These are phyloP conservation scores for Vararia minispora DNA, from an alignment of 768 basidiomycete genomes.

Conservation along the genomic window DNA sequence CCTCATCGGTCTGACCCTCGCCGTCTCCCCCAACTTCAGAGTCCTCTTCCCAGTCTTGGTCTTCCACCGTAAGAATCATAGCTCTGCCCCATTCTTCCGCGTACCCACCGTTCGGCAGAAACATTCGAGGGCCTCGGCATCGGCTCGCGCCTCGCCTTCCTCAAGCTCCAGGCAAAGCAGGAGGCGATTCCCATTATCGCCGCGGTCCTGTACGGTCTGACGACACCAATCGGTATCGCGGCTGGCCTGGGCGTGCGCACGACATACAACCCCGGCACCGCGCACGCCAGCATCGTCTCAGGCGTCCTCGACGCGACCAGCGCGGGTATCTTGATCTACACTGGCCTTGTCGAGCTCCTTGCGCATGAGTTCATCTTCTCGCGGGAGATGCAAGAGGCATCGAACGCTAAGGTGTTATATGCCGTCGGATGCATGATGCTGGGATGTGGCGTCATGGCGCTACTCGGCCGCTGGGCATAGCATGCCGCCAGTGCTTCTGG, in stretches of 20 bases:
- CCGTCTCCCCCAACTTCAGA: slow-evolving; percentile 72
- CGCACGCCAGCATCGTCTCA: slow-evolving; percentile 70
- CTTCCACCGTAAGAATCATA: slow-evolving; percentile 67
- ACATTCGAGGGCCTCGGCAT: slow-evolving; percentile 92
- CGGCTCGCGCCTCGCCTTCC: slow-evolving; percentile 77
- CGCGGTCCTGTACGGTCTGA: slow-evolving; percentile 59
- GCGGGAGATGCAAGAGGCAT: slow-evolving; percentile 69
- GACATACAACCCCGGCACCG: slow-evolving; percentile 73
- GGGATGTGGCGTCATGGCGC: slow-evolving; percentile 83
- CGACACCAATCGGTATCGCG: slow-evolving; percentile 85
- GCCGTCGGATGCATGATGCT: slow-evolving; percentile 68
- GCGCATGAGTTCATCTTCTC: slow-evolving; percentile 95
- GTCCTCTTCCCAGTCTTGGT: slow-evolving; percentile 82
- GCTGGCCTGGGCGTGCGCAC: slow-evolving; percentile 64
- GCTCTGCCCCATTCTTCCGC: background rate
- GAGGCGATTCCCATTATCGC: slow-evolving; percentile 45
- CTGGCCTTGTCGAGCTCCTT: slow-evolving; percentile 81
- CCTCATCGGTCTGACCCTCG: slow-evolving; percentile 83
- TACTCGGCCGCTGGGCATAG: slow-evolving; percentile 87
- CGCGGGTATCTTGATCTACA: slow-evolving; percentile 82
- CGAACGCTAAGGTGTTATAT: slow-evolving; percentile 55
- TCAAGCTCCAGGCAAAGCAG: slow-evolving; percentile 49
- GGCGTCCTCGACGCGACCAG: slow-evolving; percentile 81
- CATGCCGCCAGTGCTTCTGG: too few relatives aligned
- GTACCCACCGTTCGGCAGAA: slow-evolving; percentile 35